A percentile compares a stretch with the other conserved stretches of the same genome.
Evolutionary conservation across 2,329 filamentous ascomycete genomes (phyloP).

Genomic region (Fonsecaea pugnacius): DNA sequence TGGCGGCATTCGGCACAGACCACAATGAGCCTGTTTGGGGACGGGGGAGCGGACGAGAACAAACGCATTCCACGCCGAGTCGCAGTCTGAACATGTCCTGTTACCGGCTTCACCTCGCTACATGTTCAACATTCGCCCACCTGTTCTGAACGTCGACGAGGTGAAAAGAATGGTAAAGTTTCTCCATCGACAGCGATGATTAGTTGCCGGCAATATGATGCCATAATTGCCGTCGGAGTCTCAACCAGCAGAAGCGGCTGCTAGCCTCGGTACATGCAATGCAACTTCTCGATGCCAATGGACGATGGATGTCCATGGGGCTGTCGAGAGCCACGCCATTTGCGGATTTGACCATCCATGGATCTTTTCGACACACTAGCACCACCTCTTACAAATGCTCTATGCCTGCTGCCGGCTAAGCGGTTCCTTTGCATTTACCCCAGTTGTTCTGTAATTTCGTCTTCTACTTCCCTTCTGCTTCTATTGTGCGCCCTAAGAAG

Average conservation of each 20-base stretch:
- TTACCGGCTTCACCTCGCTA: not conserved
- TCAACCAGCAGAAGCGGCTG: not conserved
- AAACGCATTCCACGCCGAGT: not conserved
- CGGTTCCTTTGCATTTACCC: not conserved
- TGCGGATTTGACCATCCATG: not conserved
- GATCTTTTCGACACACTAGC: not conserved
- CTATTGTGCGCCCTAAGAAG: not conserved
- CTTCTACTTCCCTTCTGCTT: not conserved
- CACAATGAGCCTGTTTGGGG: not conserved
- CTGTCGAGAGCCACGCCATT: not conserved
- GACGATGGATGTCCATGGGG: not conserved
- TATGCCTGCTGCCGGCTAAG: not conserved
- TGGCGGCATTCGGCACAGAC: not conserved
- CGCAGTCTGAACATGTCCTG: not conserved
- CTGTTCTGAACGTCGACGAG: not conserved
- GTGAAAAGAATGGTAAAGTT: not conserved
- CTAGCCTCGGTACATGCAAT: conserved; percentile 5
- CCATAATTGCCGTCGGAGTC: not conserved
- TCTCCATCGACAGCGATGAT: not conserved
- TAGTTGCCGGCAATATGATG: not conserved
- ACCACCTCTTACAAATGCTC: conserved; percentile 3
- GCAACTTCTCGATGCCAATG: not conserved
- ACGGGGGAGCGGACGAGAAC: not conserved
- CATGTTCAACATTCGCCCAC: not conserved
- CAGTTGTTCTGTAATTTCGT: not conserved